Percentiles rank a stretch among this genome's conserved stretches.
Conservation (phyloP, 2,329 filamentous ascomycete species). For the Aspergillus sp. region DNA sequence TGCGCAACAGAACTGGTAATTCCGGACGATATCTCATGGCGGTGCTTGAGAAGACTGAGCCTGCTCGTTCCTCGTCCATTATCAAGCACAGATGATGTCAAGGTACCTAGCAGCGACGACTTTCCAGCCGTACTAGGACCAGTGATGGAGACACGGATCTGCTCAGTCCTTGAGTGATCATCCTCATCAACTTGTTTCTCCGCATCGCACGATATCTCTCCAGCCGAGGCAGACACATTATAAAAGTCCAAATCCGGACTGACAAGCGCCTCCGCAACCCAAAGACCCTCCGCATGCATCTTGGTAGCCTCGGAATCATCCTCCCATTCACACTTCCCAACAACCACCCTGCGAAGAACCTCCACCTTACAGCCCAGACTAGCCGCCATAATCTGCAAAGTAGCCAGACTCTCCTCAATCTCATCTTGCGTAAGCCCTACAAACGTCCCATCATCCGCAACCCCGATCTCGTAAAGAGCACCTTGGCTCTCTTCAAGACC, state of each 20-base stretch:
- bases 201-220: background rate
- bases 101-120: constrained; percentile 79
- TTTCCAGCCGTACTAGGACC: constrained; percentile 91
- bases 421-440: constrained; percentile 86
- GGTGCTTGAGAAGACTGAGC: constrained; percentile 81
- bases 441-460: constrained; percentile 88
- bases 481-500: constrained; percentile 90
- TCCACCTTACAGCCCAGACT: constrained; percentile 84
- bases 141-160: constrained; percentile 80
- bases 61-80: constrained; percentile 90
- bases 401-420: constrained; percentile 83
- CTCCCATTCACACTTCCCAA: constrained; percentile 70
- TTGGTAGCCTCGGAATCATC: constrained; percentile 24
- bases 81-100: constrained; percentile 83
- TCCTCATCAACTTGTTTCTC: constrained; percentile 12
- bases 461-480: constrained; percentile 92
- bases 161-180: constrained; percentile 55
- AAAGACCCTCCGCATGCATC: constrained; percentile 54
- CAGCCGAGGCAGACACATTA: constrained; percentile 13
- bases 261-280: constrained; percentile 89
- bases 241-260: constrained; percentile 60
- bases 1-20: constrained; percentile 93
- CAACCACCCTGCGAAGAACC: constrained; percentile 73
- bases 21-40: constrained; percentile 87
- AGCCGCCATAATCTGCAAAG: constrained; percentile 83